Base-by-base conservation (phyloP, 1,284 basidiomycete species). In the Laetiporus sulphureus region DNA sequence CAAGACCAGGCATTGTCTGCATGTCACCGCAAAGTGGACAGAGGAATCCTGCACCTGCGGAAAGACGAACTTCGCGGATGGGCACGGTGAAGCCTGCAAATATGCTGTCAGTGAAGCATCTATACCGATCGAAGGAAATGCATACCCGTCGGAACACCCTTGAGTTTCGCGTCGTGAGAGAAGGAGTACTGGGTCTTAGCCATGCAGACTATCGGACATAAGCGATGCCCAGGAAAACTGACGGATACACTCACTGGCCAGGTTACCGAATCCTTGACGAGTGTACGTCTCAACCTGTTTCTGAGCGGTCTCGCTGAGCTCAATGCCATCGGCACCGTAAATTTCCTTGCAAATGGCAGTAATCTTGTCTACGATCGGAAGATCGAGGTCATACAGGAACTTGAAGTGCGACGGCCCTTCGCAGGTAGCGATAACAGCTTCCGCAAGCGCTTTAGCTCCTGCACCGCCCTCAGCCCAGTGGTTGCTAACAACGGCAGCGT, bases 101-200 rank as follows among this genome's bases (percentile, higher is more conserved):
- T 18, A 37, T 23, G 8, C 31, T 24, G 21, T 22, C 23, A 46
- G 24, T 21, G 18, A 36, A n/a, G n/a, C n/a, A n/a, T n/a, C n/a
- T n/a, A n/a, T n/a, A n/a, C n/a, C n/a, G n/a, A n/a, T n/a, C n/a
- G n/a, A n/a, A n/a, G n/a, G n/a, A n/a, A n/a, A n/a, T n/a, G n/a
- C 38, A 31, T 24, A 65, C 62, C 87, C 36, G 80, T 80, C 3
- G 93, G 91, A 2, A 89, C 91, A 53, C 84, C 84, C 72, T 96
- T 96, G 51, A 89, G 72, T 55, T 83, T 83, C n/a, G 92, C 86
- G 60, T 97, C 87, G 61, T 94, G 91, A 19, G 91, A 94, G 71
- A 97, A 92, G 16, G 91, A 95, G 54, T 96, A 88, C 54, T 95
- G 94, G 3, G 96, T 99, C 76, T 99, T 99, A 45, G 95, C 94